phyloP scores from a whole-genome alignment of 257 asterid genomes.

The Solanum dulcamara region DNA sequence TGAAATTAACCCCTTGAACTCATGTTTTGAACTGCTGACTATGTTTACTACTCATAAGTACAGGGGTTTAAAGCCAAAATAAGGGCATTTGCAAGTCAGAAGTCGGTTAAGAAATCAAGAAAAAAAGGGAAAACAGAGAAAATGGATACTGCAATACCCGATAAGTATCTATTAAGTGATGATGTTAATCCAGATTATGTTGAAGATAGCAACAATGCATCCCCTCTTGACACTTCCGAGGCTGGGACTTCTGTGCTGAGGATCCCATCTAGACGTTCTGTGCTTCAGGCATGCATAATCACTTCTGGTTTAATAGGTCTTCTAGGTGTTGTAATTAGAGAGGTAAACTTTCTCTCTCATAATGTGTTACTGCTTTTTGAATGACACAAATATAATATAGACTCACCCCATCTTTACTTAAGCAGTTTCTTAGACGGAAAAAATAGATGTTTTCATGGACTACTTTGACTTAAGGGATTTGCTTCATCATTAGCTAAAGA shows the following conservation, averaged over 20 bases:
- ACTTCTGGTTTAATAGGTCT: slow-evolving; percentile 56
- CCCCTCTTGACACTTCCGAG: slow-evolving; percentile 10
- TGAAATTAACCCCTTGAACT: not conserved
- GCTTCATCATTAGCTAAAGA: too few species aligned
- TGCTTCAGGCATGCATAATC: slow-evolving; percentile 71
- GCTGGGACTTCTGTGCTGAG: slow-evolving; percentile 8
- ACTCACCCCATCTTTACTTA: too few species aligned
- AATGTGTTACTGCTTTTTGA: not conserved
- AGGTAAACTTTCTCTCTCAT: slow-evolving; percentile 29
- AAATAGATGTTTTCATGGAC: too few species aligned
- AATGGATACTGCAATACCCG: slow-evolving; percentile 11
- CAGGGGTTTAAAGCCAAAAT: slow-evolving; percentile 27
- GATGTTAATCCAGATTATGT: slow-evolving; percentile 11
- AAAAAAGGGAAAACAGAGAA: slow-evolving; percentile 20
- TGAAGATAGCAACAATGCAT: slow-evolving; percentile 11
- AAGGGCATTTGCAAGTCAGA: slow-evolving; percentile 41
- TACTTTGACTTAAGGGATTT: too few species aligned
- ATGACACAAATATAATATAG: not conserved
- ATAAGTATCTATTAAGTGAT: slow-evolving; percentile 16
- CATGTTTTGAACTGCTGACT: not conserved
- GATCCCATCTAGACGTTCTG: slow-evolving; percentile 52
- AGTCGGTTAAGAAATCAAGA: slow-evolving; percentile 33
- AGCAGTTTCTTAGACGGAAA: too few species aligned
- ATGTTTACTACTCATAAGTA: not conserved
- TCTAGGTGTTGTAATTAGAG: slow-evolving; percentile 54